Base-by-base conservation (phyloP, 75 land plant species). In the Larix kaempferi region DNA sequence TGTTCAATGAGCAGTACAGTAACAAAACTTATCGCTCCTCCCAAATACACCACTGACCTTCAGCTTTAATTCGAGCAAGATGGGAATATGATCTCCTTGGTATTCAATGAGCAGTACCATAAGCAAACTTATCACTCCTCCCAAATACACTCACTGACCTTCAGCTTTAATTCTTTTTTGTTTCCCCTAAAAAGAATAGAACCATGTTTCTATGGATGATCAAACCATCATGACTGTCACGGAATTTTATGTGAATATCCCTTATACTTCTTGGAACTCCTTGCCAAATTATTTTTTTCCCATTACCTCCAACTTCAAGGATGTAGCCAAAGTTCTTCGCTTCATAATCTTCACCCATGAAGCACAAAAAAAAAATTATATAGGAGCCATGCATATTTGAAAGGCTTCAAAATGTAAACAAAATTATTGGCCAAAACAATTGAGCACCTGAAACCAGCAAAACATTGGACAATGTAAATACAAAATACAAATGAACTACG, bases 151-250 rank as follows among this genome's bases (percentile, higher is more conserved):
- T n/a, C n/a, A n/a, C n/a, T n/a, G n/a, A n/a, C n/a, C n/a, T n/a
- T n/a, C n/a, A n/a, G n/a, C 58, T 82, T 82, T 59, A 82, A 25
- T 57, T 81, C 82, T 26, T 81, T 81, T 71, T 74, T 82, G 65
- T 82, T 76, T 80, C 80, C 23, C 80, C 83, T 29, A 80, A 82
- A 49, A 82, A 82, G 39, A 78, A 82, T 13, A 82, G 66, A 17
- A 80, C 80, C 80, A 82, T 78, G 67, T 78, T 82, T 57, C 83
- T 65, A 62, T 82, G 83, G 39, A 82, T 82, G 61, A 82, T 71
- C 55, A 82, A 71, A 3, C 83, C 83, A 78, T 82, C 83, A 52
- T 78, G 67, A 59, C 83, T 82, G 55, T 82, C 83, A 15, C 82
- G 26, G 22, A 76, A 78, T 33, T 80, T 76, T 16, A 58, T 27